Percentiles rank a stretch among this genome's conserved stretches.
These are phyloP conservation scores for Actinomucor elegans DNA, from an alignment of 371 early-diverging fungal species.

Conservation along the genomic window DNA sequence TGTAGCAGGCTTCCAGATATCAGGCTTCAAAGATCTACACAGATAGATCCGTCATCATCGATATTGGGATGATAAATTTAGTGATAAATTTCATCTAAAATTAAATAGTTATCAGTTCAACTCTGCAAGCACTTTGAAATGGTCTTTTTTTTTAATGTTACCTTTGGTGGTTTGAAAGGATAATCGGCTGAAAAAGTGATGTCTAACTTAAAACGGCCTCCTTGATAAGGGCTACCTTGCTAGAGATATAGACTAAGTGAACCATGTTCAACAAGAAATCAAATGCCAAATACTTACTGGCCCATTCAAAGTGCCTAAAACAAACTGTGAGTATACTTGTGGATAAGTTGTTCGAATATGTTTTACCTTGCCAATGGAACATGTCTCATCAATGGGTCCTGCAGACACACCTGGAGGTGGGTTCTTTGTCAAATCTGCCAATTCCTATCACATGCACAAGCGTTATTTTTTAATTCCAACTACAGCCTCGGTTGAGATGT, in stretches of 20 bases:
- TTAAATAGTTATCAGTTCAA: no score
- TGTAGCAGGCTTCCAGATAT: slow-evolving; percentile 93
- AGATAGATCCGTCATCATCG: slow-evolving; percentile 82
- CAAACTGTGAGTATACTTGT: no score
- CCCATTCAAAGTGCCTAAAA: slow-evolving; percentile 33
- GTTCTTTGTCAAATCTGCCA: slow-evolving; percentile 66
- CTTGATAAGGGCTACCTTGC: slow-evolving; percentile 75
- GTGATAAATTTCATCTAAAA: slow-evolving; percentile 84
- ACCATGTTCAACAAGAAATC: no score
- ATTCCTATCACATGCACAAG: no score
- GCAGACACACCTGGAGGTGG: slow-evolving; percentile 68
- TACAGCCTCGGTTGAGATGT: neutral
- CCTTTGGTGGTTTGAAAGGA: slow-evolving; percentile 93
- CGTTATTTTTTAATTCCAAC: no score
- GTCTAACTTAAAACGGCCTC: slow-evolving; percentile 81
- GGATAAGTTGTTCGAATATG: no score
- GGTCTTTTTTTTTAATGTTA: no score
- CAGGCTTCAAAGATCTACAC: slow-evolving; percentile 81
- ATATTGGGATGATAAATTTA: slow-evolving; percentile 95
- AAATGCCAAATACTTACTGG: slow-evolving; percentile 48
- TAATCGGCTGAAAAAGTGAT: slow-evolving; percentile 84
- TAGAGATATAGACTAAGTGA: no score
- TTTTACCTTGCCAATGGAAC: slow-evolving; percentile 79
- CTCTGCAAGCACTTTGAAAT: no score
- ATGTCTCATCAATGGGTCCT: slow-evolving; percentile 71